Evolutionary conservation across 495 filamentous ascomycete genomes (phyloP), one percentile per base, ranked within the genome.

Genomic region (Penicillium coprophilum): DNA sequence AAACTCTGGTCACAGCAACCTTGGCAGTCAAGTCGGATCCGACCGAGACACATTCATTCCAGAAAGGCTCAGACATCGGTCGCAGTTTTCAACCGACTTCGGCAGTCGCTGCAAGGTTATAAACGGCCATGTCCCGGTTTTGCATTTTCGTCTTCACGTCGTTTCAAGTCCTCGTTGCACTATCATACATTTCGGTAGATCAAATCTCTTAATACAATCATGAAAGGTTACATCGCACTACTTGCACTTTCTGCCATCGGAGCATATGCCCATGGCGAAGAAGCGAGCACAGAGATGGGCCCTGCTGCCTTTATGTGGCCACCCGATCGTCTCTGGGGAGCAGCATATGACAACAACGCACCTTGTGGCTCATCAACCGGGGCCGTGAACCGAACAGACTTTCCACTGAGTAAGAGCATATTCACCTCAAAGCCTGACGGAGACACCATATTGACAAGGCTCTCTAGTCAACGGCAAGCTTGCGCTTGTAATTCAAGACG

Each of bases 291-390:
- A 20, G 67, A 71, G n/a, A 81, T 81, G 77, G 80, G 80, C 0
- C 77, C 80, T 6, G 79, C 76, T 17, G 79, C 78, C 20, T 81
- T 82, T 57, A 61, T 82, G 28, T 82, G 80, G 80, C 80, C 80
- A 4, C 65, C 67, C 7, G 74, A 80, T 59, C 71, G 80, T 24
- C 52, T 63, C 3, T 82, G 77, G 77, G 69, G 63, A 50, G 73
- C 70, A 46, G 64, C 67, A 2, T 52, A 69, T 19, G 80, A 81
- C 53, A 81, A 80, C 53, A 71, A 57, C 11, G 72, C 69, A 0
- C 80, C 79, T 7, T 82, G 78, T 45, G 78, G 79, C 21, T 79
- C 75, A 17, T 58, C 66, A 15, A 66, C 67, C 19, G 68, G 69
- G 0, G 65, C 74, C 4, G 46, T 50, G 3, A 77, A 78, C 52